These are phyloP conservation scores for Spathaspora hagerdaliae DNA, from an alignment of 805 yeast species.

Conservation along the genomic window DNA sequence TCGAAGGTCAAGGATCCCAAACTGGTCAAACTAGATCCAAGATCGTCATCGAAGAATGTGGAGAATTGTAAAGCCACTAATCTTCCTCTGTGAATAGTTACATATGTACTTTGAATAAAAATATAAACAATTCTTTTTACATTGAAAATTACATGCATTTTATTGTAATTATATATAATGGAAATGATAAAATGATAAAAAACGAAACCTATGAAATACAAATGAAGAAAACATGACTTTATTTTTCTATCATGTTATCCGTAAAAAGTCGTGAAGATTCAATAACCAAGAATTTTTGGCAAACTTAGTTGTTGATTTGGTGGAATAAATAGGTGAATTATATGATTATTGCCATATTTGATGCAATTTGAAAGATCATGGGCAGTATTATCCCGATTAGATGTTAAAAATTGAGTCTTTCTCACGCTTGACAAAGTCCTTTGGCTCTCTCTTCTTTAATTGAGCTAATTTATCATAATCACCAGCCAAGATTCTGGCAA, in stretches of 20 bases:
- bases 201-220: not conserved
- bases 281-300: too few species aligned
- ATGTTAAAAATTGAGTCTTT: conserved; percentile 30
- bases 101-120: not conserved
- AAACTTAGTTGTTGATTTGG: too few species aligned
- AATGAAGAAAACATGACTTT: not conserved
- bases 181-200: not conserved
- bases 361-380: too few species aligned
- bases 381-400: conserved; percentile 10
- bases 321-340: too few species aligned
- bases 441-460: conserved; percentile 47
- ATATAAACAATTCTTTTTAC: too few species aligned
- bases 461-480: conserved; percentile 73
- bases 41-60: conserved; percentile 52
- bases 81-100: too few species aligned
- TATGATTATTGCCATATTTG: too few species aligned
- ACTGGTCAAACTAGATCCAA: conserved; percentile 45
- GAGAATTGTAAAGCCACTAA: conserved; percentile 29
- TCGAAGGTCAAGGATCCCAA: conserved; percentile 60
- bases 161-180: not conserved
- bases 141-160: not conserved
- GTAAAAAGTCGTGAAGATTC: too few species aligned
- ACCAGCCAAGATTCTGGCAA: conserved; percentile 78
- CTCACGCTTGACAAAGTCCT: conserved; percentile 32
- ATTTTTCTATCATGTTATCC: not conserved